Base-by-base conservation (phyloP, 345 rosid genomes). In the Bruguiera sexangula region DNA sequence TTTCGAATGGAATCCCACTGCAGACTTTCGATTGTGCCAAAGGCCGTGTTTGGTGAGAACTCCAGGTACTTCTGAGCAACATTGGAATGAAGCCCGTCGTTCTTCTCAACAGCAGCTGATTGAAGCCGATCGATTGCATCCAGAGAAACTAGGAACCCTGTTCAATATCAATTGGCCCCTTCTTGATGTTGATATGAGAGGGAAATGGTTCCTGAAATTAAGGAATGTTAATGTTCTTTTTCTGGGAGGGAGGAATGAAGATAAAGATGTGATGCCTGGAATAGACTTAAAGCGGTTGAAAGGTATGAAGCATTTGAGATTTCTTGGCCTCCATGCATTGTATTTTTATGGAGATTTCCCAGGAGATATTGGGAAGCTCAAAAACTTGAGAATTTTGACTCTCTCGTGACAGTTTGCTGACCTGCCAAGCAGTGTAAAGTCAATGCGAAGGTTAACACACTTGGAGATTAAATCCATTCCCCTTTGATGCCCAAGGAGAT, bases 141-240 rank as follows among this genome's bases (percentile, higher is more conserved):
- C 59, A 51, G 76, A 63, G 34, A 34, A 60, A 22, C 67, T 78
- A 31, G 31, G 61, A 60, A 80, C 88, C 3, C 57, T 88, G 39
- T 81, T 88, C 79, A 84, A 88, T 66, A 72, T 88, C 11, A 81
- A 79, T 8, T 83, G 78, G 48, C 74, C 73, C 63, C 79, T 65
- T 19, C 85, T 81, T 5, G 88, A 81, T 62, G 83, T 81, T 5
- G 88, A 81, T 62, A 74, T 84, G 43, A 66, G 69, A 1, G 56
- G 20, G 67, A 69, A 83, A 66, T 75, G 77, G 79, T 82, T 86
- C 65, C 36, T 76, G 1, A 68, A 62, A 65, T 76, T 79, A 50
- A 72, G 5, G 36, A 11, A 13, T 22, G 62, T 83, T 71, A 55
- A 64, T 27, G 84, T 83, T 1, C 79, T 85, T 52, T 80, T 75